phyloP scores from a whole-genome alignment of 768 basidiomycete species.

The Omphalotus guepiniiformis region DNA sequence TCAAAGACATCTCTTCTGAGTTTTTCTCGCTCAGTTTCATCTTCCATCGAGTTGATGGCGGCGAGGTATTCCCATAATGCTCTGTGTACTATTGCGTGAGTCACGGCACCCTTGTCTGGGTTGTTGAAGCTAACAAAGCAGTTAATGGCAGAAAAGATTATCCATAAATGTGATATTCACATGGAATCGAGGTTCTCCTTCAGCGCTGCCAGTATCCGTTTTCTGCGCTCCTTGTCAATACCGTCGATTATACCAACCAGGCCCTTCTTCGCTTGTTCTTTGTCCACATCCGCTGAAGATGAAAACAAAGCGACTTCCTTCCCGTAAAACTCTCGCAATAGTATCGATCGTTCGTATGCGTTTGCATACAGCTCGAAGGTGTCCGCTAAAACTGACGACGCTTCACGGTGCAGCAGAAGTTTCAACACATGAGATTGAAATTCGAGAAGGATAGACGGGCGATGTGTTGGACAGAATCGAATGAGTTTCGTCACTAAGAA shows the following conservation, averaged over 20 bases:
- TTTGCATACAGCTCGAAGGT: constrained; percentile 86
- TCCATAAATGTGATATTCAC: constrained; percentile 39
- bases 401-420: constrained; percentile 81
- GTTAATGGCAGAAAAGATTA: constrained; percentile 2
- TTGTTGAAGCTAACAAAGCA: constrained; percentile 72
- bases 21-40: constrained; percentile 65
- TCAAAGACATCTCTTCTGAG: constrained; percentile 78
- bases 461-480: constrained; percentile 68
- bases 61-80: constrained; percentile 82
- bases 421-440: constrained; percentile 74
- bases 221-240: constrained; percentile 57
- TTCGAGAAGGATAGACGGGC: constrained; percentile 71
- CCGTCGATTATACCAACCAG: constrained; percentile 65
- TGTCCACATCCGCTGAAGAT: constrained; percentile 50
- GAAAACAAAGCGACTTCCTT: constrained; percentile 76
- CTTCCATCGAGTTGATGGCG: constrained; percentile 51
- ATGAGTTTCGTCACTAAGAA: constrained; percentile 81
- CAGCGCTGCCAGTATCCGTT: constrained; percentile 60
- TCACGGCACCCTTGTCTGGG: constrained; percentile 83
- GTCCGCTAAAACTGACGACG: constrained; percentile 79
- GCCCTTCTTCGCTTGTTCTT: constrained; percentile 61
- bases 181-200: constrained; percentile 73
- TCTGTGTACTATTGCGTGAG: constrained; percentile 85
- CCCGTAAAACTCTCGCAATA: constrained; percentile 87
- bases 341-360: constrained; percentile 74